Evolutionary conservation across 768 basidiomycete genomes (phyloP).

Genomic region (Gloeostereum incarnatum): DNA sequence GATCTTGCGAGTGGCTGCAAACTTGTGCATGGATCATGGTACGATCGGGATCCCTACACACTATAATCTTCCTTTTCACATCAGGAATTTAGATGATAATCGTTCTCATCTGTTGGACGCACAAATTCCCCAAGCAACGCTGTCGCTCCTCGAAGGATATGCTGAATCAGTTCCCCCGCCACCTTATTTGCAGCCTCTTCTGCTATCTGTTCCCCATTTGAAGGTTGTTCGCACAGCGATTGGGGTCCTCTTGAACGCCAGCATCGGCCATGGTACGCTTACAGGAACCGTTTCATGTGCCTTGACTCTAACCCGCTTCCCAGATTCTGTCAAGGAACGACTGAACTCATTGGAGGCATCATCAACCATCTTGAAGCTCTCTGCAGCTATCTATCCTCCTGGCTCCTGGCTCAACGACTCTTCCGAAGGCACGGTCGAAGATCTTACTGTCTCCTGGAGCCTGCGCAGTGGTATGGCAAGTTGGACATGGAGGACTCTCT

Average conservation of each 20-base stretch:
- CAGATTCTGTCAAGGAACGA: slow-evolving; percentile 65
- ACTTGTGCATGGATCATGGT: slow-evolving; percentile 83
- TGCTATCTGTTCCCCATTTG: slow-evolving; percentile 52
- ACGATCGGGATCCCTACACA: slow-evolving; percentile 13
- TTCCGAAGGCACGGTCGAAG: slow-evolving; percentile 15
- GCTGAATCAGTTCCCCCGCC: slow-evolving; percentile 33
- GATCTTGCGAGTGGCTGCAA: slow-evolving; percentile 70
- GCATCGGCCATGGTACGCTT: slow-evolving; percentile 62
- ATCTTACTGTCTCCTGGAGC: slow-evolving; percentile 49
- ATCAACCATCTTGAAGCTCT: slow-evolving; percentile 57
- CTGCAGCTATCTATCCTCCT: slow-evolving; percentile 64
- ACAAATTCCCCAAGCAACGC: slow-evolving; percentile 56
- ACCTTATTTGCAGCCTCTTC: slow-evolving; percentile 27
- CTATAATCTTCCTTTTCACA: neutral
- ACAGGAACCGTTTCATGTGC: neutral
- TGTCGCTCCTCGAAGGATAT: slow-evolving; percentile 64
- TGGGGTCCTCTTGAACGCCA: slow-evolving; percentile 71
- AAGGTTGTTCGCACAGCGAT: slow-evolving; percentile 70
- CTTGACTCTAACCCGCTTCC: slow-evolving; percentile 3
- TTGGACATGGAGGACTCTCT: slow-evolving; percentile 75
- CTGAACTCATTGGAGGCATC: slow-evolving; percentile 64
- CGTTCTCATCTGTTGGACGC: slow-evolving; percentile 62
- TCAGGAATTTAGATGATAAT: slow-evolving; percentile 52
- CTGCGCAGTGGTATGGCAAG: slow-evolving; percentile 55
- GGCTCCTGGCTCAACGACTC: slow-evolving; percentile 43